Percentiles rank a stretch among this genome's conserved stretches.
Conservation (phyloP, 345 rosid genomes). For the Populus alba region DNA sequence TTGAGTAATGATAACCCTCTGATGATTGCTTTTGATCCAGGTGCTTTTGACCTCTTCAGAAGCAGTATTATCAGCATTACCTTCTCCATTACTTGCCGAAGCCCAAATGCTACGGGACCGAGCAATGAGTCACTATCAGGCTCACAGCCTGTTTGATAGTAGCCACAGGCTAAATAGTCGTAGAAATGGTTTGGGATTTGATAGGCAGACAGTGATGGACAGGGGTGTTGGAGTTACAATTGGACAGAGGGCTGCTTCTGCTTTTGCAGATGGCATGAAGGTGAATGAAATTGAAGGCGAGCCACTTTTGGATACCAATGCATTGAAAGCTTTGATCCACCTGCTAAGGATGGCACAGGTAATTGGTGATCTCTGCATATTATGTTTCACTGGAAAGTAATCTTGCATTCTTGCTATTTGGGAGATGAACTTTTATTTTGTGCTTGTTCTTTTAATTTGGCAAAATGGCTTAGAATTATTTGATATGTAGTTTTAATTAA, state of each 20-base stretch:
- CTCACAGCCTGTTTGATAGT: conserved; percentile 83
- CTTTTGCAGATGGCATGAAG: conserved; percentile 61
- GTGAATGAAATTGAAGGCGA: conserved; percentile 84
- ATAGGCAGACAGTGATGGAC: conserved; percentile 83
- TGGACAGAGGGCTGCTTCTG: conserved; percentile 66
- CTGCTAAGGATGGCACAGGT: conserved; percentile 90
- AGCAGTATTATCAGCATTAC: conserved; percentile 87
- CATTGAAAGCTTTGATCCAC: conserved; percentile 73
- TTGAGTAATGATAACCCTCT: conserved; percentile 18
- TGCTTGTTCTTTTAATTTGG: neutral
- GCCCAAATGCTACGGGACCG: conserved; percentile 95
- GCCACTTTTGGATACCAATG: conserved; percentile 68
- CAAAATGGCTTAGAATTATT: neutral
- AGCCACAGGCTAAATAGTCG: conserved; percentile 70
- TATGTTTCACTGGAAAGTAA: conserved; percentile 3
- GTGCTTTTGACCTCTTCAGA: conserved; percentile 95
- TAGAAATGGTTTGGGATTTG: conserved; percentile 89
- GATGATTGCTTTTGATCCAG: conserved; percentile 37
- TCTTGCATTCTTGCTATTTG: conserved; percentile 4
- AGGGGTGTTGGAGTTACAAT: conserved; percentile 89
- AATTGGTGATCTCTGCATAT: conserved; percentile 10
- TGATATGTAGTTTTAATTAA: neutral
- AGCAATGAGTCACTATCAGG: conserved; percentile 97
- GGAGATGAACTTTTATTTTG: neutral
- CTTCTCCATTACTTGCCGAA: conserved; percentile 93